phyloP scores from a whole-genome alignment of 495 filamentous ascomycete genomes.

The Xylaria castorea region DNA sequence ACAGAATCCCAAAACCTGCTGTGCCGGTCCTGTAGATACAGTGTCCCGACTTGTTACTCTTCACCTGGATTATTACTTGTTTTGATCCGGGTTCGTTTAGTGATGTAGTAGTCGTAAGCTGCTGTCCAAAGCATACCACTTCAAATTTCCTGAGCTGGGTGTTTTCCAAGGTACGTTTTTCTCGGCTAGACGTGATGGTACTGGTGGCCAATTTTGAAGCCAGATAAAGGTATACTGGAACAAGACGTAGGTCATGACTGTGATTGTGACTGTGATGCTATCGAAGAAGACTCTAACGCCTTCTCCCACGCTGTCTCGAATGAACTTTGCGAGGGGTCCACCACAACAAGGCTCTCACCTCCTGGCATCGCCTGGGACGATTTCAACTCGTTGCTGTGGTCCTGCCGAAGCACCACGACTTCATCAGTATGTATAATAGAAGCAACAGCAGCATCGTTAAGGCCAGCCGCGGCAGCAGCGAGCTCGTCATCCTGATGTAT shows the following conservation, averaged over 20 bases:
- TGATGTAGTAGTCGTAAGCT: neutral
- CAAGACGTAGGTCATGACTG: neutral
- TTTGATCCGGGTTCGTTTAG: neutral
- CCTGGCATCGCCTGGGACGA: constrained; percentile 30
- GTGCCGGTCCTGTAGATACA: neutral
- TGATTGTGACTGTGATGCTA: constrained; percentile 11
- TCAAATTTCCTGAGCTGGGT: neutral
- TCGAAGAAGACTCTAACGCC: constrained; percentile 43
- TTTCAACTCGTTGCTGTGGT: constrained; percentile 18
- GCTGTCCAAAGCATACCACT: neutral
- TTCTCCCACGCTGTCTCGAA: constrained; percentile 74
- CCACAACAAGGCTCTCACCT: constrained; percentile 54
- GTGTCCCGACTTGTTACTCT: neutral
- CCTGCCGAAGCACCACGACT: constrained; percentile 19
- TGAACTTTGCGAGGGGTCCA: constrained; percentile 52
- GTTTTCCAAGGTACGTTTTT: neutral
- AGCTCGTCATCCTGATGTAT: constrained; percentile 57
- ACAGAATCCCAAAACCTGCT: neutral
- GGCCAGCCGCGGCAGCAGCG: constrained; percentile 30
- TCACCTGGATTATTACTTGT: neutral
- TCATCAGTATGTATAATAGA: constrained; percentile 16
- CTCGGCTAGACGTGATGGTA: neutral
- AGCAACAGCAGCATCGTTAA: constrained; percentile 21
- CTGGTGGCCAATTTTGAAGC: neutral
- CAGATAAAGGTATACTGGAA: neutral